Conservation (phyloP, 2,329 filamentous ascomycete species). For the Arthrinium puccinioides region DNA sequence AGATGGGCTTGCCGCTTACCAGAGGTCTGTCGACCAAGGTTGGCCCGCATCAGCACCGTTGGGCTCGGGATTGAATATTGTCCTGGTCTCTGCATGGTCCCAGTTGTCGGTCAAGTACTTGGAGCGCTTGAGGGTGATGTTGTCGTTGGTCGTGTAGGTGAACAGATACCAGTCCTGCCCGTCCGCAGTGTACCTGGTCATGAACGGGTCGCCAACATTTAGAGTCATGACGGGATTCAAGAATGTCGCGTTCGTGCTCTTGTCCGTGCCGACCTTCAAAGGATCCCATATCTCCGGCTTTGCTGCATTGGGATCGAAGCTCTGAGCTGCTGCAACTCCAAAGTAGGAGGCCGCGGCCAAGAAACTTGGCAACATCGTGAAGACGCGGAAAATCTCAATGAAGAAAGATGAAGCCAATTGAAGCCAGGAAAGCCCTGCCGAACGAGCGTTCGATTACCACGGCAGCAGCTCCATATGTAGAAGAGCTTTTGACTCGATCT, state of each 20-base stretch:
- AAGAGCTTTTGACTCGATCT: too few species aligned
- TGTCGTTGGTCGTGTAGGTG: constrained; percentile 30
- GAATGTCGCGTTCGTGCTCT: constrained; percentile 27
- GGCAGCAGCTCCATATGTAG: neutral
- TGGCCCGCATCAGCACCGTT: constrained; percentile 14
- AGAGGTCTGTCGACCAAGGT: constrained; percentile 27
- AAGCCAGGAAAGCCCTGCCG: neutral
- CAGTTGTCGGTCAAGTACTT: constrained; percentile 30
- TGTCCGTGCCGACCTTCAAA: constrained; percentile 23
- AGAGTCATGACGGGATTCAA: constrained; percentile 31
- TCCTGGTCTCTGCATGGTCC: constrained; percentile 27
- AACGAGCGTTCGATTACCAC: neutral
- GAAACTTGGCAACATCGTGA: neutral
- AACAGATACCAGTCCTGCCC: constrained; percentile 31
- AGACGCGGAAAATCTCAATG: neutral
- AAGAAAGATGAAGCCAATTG: too few species aligned
- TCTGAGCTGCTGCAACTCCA: constrained; percentile 14
- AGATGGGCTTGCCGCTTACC: constrained; percentile 10
- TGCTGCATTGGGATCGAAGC: constrained; percentile 24
- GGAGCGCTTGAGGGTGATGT: constrained; percentile 30
- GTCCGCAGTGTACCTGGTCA: constrained; percentile 23
- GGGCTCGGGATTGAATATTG: constrained; percentile 26
- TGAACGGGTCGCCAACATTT: constrained; percentile 32
- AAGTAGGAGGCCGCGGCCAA: constrained; percentile 7
- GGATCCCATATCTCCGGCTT: constrained; percentile 21